Percentiles rank a stretch among this genome's conserved stretches.
Evolutionary conservation across 164 flowering plant genomes (phyloP).

Genomic region (Vitis rupestris): DNA sequence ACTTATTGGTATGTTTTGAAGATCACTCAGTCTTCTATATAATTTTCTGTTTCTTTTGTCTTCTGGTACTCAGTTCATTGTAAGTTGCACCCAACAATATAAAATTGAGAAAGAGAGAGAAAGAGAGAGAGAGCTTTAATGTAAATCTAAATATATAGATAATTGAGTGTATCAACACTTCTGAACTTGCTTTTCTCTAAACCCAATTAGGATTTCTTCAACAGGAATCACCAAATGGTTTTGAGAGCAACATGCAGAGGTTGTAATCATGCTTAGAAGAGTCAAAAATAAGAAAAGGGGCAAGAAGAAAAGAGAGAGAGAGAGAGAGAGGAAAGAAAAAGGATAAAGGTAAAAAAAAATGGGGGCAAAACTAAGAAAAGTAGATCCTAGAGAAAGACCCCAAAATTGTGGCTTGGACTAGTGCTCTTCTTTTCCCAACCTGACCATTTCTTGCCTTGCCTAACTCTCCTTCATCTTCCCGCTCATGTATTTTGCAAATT

Average conservation of each 20-base stretch:
- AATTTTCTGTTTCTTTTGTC: neutral
- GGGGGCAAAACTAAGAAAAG: constrained; percentile 10
- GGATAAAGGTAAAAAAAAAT: neutral
- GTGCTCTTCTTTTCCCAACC: neutral
- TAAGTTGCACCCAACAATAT: no score
- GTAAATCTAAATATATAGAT: neutral
- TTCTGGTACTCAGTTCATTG: neutral
- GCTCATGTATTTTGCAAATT: neutral
- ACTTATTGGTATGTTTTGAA: neutral
- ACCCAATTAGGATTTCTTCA: constrained; percentile 22
- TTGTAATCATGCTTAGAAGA: constrained; percentile 24
- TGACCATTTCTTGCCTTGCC: neutral
- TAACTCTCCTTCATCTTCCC: neutral
- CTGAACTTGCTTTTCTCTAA: constrained; percentile 35
- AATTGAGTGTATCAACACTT: constrained; percentile 32
- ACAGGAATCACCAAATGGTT: constrained; percentile 23
- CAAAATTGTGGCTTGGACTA: neutral
- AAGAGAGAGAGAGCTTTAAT: neutral
- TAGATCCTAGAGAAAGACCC: neutral
- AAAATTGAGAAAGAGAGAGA: neutral
- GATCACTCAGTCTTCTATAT: no score
- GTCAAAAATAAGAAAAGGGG: constrained; percentile 2
- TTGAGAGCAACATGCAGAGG: constrained; percentile 45
- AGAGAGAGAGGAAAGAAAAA: neutral
- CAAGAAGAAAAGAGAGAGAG: neutral